Percentiles rank a stretch among this genome's conserved stretches.
These are phyloP conservation scores for Pleurozium schreberi DNA, from an alignment of 225 moss, liverwort and hornwort genomes.

Conservation along the genomic window DNA sequence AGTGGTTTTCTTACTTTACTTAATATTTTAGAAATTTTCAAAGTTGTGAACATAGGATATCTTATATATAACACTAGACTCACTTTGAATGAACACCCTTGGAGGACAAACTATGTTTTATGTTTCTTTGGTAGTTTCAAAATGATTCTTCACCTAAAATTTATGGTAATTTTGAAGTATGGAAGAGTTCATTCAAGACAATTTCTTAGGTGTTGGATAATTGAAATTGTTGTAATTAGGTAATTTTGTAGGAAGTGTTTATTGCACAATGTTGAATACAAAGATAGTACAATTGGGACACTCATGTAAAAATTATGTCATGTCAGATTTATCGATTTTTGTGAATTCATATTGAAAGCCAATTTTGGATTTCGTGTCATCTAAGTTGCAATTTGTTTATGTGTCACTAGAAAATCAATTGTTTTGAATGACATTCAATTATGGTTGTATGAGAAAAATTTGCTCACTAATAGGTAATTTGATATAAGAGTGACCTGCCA, in stretches of 20 bases:
- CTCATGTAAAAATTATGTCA: neutral
- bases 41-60: neutral
- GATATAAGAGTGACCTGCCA: rapidly evolving
- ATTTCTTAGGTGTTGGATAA: neutral
- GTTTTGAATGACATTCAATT: neutral
- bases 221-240: neutral
- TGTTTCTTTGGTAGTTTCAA: neutral
- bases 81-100: neutral
- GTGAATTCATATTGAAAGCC: neutral
- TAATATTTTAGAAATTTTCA: neutral
- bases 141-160: neutral
- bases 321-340: neutral
- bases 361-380: neutral
- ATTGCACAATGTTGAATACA: neutral
- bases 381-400: neutral
- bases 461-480: rapidly evolving
- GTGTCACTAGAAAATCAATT: neutral
- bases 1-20: neutral
- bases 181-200: neutral
- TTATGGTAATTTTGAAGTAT: neutral
- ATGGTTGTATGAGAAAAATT: too few relatives aligned
- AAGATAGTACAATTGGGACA: neutral
- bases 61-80: neutral
- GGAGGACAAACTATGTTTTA: neutral
- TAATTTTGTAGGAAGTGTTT: neutral